phyloP scores from a whole-genome alignment of 2,329 filamentous ascomycete species.

The Fusarium chaquense region DNA sequence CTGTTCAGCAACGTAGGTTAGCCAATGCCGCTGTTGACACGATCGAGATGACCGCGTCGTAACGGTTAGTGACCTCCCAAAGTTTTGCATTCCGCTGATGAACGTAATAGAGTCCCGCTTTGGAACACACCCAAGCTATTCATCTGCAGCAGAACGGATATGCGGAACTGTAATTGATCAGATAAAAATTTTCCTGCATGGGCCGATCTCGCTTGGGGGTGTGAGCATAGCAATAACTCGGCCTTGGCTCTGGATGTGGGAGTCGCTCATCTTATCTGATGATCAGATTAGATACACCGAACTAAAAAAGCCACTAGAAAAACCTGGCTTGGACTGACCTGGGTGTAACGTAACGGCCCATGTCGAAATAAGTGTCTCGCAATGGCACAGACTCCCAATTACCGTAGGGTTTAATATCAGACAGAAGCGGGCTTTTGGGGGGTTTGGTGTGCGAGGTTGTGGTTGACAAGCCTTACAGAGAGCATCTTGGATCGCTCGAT shows the following conservation, averaged over 20 bases:
- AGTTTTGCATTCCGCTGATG: not conserved
- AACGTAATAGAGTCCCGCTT: not conserved
- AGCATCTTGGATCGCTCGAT: not conserved
- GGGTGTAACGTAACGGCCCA: not conserved
- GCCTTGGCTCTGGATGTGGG: slow-evolving; percentile 6
- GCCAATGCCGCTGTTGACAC: not conserved
- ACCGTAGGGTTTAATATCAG: not conserved
- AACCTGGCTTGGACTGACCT: slow-evolving; percentile 10
- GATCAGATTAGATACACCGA: slow-evolving; percentile 57
- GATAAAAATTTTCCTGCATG: slow-evolving; percentile 45
- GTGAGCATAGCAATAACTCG: slow-evolving; percentile 19
- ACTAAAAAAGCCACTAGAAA: slow-evolving; percentile 28
- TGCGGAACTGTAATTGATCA: slow-evolving; percentile 37
- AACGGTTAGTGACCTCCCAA: not conserved
- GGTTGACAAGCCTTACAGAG: not conserved
- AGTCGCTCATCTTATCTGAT: slow-evolving; percentile 58
- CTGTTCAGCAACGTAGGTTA: not conserved
- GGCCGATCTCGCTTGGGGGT: slow-evolving; percentile 43
- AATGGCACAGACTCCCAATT: slow-evolving; percentile 14
- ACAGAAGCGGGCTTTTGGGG: not conserved
- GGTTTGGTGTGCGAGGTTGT: not conserved
- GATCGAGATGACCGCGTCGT: not conserved
- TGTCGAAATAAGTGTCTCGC: slow-evolving; percentile 6
- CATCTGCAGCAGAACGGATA: slow-evolving; percentile 8
- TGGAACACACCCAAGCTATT: not conserved